Evolutionary conservation across 148 eudicot genomes (phyloP).

Genomic region (Rhododendron kiyosumense): DNA sequence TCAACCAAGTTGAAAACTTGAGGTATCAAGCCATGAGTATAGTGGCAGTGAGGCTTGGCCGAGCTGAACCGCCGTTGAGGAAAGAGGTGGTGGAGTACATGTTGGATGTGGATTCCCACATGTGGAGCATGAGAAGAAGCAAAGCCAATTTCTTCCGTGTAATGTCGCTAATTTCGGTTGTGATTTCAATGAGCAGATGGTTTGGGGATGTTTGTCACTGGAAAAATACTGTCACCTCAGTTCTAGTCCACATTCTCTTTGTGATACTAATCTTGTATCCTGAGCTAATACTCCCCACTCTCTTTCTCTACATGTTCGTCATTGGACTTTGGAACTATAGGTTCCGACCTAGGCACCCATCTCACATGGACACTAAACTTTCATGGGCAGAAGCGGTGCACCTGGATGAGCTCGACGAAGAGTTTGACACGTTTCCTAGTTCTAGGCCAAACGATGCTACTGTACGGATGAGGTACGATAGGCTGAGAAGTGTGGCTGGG

Average conservation of each 20-base stretch:
- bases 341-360: slow-evolving; percentile 32
- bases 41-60: slow-evolving; percentile 26
- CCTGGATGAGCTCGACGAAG: slow-evolving; percentile 39
- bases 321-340: slow-evolving; percentile 47
- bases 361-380: slow-evolving; percentile 39
- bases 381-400: slow-evolving; percentile 37
- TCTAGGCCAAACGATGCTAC: slow-evolving; percentile 20
- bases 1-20: slow-evolving; percentile 36
- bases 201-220: slow-evolving; percentile 31
- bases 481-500: slow-evolving; percentile 36
- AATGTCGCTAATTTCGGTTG: slow-evolving; percentile 30
- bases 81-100: slow-evolving; percentile 40
- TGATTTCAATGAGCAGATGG: slow-evolving; percentile 27
- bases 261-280: slow-evolving; percentile 40
- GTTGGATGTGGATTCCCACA: slow-evolving; percentile 42
- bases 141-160: slow-evolving; percentile 43
- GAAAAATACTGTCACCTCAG: slow-evolving; percentile 33
- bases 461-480: slow-evolving; percentile 35
- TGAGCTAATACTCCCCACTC: slow-evolving; percentile 36
- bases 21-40: slow-evolving; percentile 40
- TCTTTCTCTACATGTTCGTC: slow-evolving; percentile 33
- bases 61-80: slow-evolving; percentile 38
- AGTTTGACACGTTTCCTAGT: slow-evolving; percentile 42
- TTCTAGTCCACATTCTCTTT: slow-evolving; percentile 33
- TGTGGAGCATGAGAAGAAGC: slow-evolving; percentile 51